Evolutionary conservation across 2,329 filamentous ascomycete species (phyloP).

Genomic region (Fusarium kyushuense): DNA sequence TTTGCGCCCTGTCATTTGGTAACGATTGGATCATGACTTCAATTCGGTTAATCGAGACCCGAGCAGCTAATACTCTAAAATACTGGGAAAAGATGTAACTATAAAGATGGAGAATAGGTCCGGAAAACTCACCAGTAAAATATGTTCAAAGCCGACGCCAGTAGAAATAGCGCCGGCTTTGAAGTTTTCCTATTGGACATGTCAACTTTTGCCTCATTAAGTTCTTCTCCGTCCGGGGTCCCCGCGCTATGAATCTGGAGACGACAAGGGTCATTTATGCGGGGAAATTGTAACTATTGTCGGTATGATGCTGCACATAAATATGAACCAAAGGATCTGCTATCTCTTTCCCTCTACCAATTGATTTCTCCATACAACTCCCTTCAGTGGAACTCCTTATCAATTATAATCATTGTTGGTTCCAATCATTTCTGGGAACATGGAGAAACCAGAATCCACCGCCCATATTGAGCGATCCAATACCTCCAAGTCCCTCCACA

Average conservation of each 20-base stretch:
- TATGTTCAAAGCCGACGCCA: not conserved
- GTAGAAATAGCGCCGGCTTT: slow-evolving; percentile 7
- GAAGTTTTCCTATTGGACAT: not conserved
- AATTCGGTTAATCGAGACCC: slow-evolving; percentile 16
- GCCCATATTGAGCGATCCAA: slow-evolving; percentile 23
- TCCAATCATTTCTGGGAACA: not conserved
- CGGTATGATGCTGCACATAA: not conserved
- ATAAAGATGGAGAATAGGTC: not conserved
- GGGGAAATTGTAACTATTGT: not conserved
- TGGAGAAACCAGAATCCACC: slow-evolving; percentile 25
- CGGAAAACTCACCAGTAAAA: not conserved
- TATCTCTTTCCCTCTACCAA: fast-evolving
- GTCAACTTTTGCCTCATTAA: not conserved
- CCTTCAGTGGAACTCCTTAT: not conserved
- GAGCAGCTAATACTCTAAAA: not conserved
- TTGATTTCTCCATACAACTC: not conserved
- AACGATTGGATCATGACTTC: not conserved
- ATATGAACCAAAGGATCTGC: slow-evolving; percentile 13
- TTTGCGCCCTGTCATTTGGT: fast-evolving
- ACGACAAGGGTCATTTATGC: not conserved
- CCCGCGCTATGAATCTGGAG: slow-evolving; percentile 25
- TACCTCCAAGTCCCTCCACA: not conserved
- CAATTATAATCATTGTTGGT: not conserved
- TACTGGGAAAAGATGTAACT: not conserved
- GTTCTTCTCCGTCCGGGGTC: slow-evolving; percentile 9